Base-by-base conservation (phyloP, 768 basidiomycete genomes). In the Tylopilus sp. region DNA sequence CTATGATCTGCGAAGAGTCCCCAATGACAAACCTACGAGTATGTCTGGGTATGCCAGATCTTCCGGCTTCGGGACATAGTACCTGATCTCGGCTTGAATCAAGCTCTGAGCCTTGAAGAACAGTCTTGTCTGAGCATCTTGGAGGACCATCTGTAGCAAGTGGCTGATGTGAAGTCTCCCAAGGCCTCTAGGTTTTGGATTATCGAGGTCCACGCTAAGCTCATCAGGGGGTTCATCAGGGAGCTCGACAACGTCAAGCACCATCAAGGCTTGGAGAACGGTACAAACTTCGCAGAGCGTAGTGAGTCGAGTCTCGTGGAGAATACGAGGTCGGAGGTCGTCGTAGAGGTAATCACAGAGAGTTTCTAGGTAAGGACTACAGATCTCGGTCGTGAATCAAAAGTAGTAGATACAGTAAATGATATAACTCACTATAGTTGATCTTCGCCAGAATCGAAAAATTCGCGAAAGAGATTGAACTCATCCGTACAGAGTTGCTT, bases 21-120 rank as follows among this genome's bases (percentile, higher is more conserved):
- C 7, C 21, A 25, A 43, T 12, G 8, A 75, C 84, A 57, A 50
- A 89, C 89, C 79, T 43, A 83, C 72, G 16, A 98, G 78, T 59
- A 88, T 88, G 47, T 85, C 85, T 21, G 95, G 94, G 72, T 94
- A 98, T 14, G 84, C 83, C 43, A 98, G 71, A 67, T 98, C 95
- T 57, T 85, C 87, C 3, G 77, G 70, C 56, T 83, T 87, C 0
- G 92, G 86, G 1, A 78, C 77, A 68, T 88, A 98, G 62, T 90
- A 86, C 57, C 87, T 76, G 31, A 98, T 92, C 47, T 98, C 96
- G 29, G 82, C 80, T 63, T 94, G 89, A 29, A 99, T 84, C 41
- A 97, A 79, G 2, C 91, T 82, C 70, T 98, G 95, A 7, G 95
- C 95, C 67, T 97, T 89, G 80, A 98, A 98, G 62, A 98, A 93